Evolutionary conservation across 225 moss, liverwort and hornwort species (phyloP).

Genomic region (Physcomitrium patens): DNA sequence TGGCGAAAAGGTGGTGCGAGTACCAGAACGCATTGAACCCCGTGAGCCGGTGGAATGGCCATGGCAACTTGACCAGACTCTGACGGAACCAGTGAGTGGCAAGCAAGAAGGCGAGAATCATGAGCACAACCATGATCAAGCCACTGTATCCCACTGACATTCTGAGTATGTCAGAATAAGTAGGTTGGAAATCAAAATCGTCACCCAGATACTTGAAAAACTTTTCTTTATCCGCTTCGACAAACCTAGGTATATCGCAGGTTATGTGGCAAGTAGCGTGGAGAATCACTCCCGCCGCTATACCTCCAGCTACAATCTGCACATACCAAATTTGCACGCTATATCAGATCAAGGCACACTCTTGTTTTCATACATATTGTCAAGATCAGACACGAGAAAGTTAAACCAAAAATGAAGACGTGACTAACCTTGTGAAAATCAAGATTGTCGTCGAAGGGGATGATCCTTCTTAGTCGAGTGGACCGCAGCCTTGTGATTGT

Average conservation of each 20-base stretch:
- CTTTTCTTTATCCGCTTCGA: conserved; percentile 26
- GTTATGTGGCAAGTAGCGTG: conserved; percentile 65
- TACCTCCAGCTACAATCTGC: conserved; percentile 80
- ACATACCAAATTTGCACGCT: neutral
- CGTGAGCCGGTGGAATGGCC: conserved; percentile 89
- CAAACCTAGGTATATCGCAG: conserved; percentile 76
- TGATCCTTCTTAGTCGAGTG: conserved; percentile 58
- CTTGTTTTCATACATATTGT: too few relatives aligned
- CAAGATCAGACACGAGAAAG: neutral
- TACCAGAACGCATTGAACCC: conserved; percentile 99
- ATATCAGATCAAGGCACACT: neutral
- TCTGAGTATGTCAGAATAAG: conserved; percentile 61
- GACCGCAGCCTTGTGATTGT: conserved; percentile 89
- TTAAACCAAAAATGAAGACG: neutral
- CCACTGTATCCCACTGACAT: conserved; percentile 71
- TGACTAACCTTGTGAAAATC: conserved; percentile 83
- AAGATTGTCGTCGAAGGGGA: conserved; percentile 94
- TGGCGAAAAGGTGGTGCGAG: conserved; percentile 87
- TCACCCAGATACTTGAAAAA: conserved; percentile 58
- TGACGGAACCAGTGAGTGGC: conserved; percentile 91
- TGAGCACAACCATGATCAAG: conserved; percentile 76
- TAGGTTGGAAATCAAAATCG: conserved; percentile 62
- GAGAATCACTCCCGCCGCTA: conserved; percentile 50
- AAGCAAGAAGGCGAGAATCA: conserved; percentile 73
- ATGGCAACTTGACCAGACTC: conserved; percentile 82